These are phyloP conservation scores for Naganishia onofrii DNA, from an alignment of 768 basidiomycete species.

Conservation along the genomic window DNA sequence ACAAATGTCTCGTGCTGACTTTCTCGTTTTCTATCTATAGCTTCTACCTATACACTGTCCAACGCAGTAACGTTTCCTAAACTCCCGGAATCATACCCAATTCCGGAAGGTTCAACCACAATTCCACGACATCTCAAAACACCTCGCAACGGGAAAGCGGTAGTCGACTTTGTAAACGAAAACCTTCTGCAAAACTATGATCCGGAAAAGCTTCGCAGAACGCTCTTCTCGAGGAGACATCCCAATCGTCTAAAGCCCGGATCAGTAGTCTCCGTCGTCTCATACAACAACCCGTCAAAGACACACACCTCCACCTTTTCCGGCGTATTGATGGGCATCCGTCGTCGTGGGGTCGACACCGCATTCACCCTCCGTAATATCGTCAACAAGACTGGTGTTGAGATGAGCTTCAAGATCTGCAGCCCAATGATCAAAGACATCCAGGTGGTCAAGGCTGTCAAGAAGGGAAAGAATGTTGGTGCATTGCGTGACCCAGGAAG, in stretches of 20 bases:
- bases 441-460: slow-evolving; percentile 60
- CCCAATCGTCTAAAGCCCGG: slow-evolving; percentile 71
- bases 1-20: neutral
- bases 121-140: slow-evolving; percentile 35
- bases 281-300: slow-evolving; percentile 67
- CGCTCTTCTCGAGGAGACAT: slow-evolving; percentile 70
- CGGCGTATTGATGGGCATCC: slow-evolving; percentile 79
- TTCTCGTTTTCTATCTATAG: neutral
- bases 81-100: slow-evolving; percentile 27
- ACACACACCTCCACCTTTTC: slow-evolving; percentile 65
- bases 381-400: slow-evolving; percentile 84
- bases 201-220: slow-evolving; percentile 66
- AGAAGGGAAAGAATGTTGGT: slow-evolving; percentile 36
- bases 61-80: slow-evolving; percentile 29
- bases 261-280: slow-evolving; percentile 74
- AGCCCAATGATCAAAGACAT: slow-evolving; percentile 86
- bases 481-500: slow-evolving; percentile 39
- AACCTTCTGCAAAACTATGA: slow-evolving; percentile 58
- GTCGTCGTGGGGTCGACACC: slow-evolving; percentile 70
- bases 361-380: slow-evolving; percentile 87
- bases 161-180: slow-evolving; percentile 55
- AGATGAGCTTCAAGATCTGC: slow-evolving; percentile 83
- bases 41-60: slow-evolving; percentile 39
- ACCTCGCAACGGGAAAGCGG: slow-evolving; percentile 41
- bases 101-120: slow-evolving; percentile 19